Evolutionary conservation across 2,329 filamentous ascomycete species (phyloP).

Genomic region (Amphichorda felina): DNA sequence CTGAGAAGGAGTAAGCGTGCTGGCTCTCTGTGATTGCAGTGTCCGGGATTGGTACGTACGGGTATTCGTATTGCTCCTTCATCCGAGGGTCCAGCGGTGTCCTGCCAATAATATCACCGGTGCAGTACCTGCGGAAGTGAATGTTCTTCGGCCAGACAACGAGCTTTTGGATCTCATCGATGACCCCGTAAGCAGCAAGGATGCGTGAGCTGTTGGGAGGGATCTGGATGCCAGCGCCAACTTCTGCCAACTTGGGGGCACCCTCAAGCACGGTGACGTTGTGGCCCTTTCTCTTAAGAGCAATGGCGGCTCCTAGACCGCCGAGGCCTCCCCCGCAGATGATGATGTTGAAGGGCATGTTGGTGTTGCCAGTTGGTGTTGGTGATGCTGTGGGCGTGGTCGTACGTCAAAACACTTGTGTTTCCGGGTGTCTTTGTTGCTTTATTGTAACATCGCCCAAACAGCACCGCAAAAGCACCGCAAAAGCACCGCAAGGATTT

Average conservation of each 20-base stretch:
- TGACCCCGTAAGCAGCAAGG: constrained; percentile 2
- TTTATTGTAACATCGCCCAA: no score
- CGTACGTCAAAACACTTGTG: background rate
- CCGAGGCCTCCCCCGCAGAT: constrained; percentile 5
- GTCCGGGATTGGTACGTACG: background rate
- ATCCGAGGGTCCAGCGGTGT: constrained; percentile 4
- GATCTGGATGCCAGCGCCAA: constrained; percentile 6
- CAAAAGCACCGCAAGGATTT: no score
- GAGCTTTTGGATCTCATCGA: constrained; percentile 1
- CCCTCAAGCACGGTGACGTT: constrained; percentile 7
- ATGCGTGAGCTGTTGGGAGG: constrained; percentile 5
- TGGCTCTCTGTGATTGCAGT: no score
- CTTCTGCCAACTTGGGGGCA: constrained; percentile 3
- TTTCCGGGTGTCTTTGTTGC: background rate
- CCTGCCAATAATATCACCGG: constrained; percentile 1
- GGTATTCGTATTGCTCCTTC: constrained; percentile 2
- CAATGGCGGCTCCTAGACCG: constrained; percentile 5
- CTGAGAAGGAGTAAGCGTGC: no score
- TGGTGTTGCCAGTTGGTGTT: background rate
- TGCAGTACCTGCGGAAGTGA: constrained; percentile 4
- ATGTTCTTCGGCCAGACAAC: constrained; percentile 4
- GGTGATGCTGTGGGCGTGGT: background rate
- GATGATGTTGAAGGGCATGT: constrained; percentile 4
- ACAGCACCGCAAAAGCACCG: no score
- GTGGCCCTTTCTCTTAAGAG: constrained; percentile 4